Conservation (phyloP, 1,284 basidiomycete species). For the Fomes fomentarius region DNA sequence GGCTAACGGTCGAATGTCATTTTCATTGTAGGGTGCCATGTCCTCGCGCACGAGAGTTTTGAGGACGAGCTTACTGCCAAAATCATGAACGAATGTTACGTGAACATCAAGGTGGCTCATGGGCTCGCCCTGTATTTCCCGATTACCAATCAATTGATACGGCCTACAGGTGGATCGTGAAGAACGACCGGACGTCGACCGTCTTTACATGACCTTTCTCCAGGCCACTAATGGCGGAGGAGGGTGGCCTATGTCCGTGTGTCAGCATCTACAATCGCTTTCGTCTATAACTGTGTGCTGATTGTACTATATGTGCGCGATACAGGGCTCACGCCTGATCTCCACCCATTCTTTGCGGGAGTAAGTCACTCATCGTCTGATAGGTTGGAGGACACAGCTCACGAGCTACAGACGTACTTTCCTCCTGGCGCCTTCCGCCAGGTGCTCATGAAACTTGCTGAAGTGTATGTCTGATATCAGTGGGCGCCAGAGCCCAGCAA, state of each 20-base stretch:
- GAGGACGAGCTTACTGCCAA: constrained; percentile 43
- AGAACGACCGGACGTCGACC: constrained; percentile 49
- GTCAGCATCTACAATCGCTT: constrained; percentile 18
- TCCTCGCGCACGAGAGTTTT: constrained; percentile 43
- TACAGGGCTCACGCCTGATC: constrained; percentile 41
- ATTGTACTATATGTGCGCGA: not conserved
- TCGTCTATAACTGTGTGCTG: not conserved
- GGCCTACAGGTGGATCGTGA: constrained; percentile 44
- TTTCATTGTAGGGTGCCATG: constrained; percentile 39
- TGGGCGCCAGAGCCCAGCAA: not conserved
- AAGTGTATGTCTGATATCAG: constrained; percentile 21
- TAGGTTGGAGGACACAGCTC: no score
- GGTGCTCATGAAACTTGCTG: constrained; percentile 30
- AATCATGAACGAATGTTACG: constrained; percentile 46
- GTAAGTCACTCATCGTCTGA: constrained; percentile 8
- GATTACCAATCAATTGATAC: no score
- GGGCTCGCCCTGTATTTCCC: no score
- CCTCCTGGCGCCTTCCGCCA: constrained; percentile 33
- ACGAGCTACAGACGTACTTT: constrained; percentile 46
- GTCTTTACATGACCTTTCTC: constrained; percentile 49
- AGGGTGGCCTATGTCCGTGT: constrained; percentile 49
- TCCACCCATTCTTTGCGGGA: constrained; percentile 48
- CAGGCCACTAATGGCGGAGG: constrained; percentile 46
- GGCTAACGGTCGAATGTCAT: no score
- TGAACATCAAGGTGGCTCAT: constrained; percentile 42